phyloP scores from a whole-genome alignment of 805 yeast species.

The Middelhovenomyces tepae region DNA sequence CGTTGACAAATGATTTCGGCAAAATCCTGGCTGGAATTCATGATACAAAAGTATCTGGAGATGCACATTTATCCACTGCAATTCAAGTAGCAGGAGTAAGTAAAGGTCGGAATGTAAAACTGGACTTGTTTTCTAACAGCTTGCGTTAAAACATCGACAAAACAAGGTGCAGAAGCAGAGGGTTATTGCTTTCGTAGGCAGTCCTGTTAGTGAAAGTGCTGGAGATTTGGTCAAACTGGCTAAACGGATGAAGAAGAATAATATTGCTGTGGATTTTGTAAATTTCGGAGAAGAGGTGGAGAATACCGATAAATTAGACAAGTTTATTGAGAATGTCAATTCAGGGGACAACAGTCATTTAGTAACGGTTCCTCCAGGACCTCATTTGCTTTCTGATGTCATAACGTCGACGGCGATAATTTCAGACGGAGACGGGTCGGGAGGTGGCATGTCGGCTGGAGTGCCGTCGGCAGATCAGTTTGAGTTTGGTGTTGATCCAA shows the following conservation, averaged over 20 bases:
- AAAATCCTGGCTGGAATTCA: slow-evolving; percentile 77
- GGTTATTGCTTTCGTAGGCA: slow-evolving; percentile 80
- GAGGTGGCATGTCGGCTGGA: slow-evolving; percentile 29
- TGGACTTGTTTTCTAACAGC: slow-evolving; percentile 13
- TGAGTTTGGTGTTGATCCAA: slow-evolving; percentile 73
- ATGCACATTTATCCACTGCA: slow-evolving; percentile 63
- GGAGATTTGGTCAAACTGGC: slow-evolving; percentile 76
- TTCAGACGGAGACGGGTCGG: slow-evolving; percentile 32
- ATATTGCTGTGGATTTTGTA: slow-evolving; percentile 78
- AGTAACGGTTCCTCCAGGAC: slow-evolving; percentile 82
- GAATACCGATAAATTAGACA: slow-evolving; percentile 72
- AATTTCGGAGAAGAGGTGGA: slow-evolving; percentile 83
- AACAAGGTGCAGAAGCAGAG: slow-evolving; percentile 88
- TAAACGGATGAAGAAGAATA: slow-evolving; percentile 87
- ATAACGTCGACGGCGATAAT: slow-evolving; percentile 70
- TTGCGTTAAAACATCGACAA: slow-evolving; percentile 93
- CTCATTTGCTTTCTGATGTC: slow-evolving; percentile 72
- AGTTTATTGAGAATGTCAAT: slow-evolving; percentile 65
- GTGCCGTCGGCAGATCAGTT: slow-evolving; percentile 23
- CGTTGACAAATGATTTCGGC: slow-evolving; percentile 81
- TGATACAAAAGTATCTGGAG: slow-evolving; percentile 62
- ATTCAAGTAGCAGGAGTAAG: slow-evolving; percentile 75
- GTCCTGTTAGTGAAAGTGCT: slow-evolving; percentile 64
- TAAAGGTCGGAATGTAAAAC: background rate
- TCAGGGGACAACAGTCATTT: slow-evolving; percentile 57